phyloP scores from a whole-genome alignment of 2,329 filamentous ascomycete species.

The Pyrenophora tritici-repentis region DNA sequence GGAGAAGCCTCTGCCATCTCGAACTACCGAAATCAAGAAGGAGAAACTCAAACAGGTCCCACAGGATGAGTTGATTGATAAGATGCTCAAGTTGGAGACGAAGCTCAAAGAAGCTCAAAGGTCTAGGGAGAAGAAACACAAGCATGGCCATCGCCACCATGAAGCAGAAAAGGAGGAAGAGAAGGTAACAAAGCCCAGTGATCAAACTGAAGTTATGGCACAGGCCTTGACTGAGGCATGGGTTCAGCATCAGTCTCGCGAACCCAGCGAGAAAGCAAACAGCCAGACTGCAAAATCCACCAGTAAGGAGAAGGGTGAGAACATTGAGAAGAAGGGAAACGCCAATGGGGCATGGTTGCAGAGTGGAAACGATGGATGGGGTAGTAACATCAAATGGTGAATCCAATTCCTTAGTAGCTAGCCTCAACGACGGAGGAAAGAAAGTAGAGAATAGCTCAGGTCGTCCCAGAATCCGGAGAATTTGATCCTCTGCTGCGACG shows the following conservation, averaged over 20 bases:
- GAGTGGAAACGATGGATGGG: not conserved
- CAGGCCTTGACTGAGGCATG: conserved; percentile 25
- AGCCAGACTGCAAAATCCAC: not conserved
- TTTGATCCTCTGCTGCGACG: no score
- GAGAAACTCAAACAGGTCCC: conserved; percentile 31
- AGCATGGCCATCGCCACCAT: not conserved
- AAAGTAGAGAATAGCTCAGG: no score
- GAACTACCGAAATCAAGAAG: conserved; percentile 1
- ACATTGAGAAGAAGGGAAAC: not conserved
- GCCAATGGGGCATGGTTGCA: not conserved
- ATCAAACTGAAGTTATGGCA: conserved; percentile 11
- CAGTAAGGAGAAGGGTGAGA: not conserved
- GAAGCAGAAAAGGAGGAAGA: not conserved
- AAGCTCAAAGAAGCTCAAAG: conserved; percentile 29
- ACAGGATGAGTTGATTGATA: conserved; percentile 26
- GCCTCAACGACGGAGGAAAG: not conserved
- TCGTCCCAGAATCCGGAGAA: not conserved
- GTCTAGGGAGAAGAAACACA: not conserved
- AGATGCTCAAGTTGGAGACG: conserved; percentile 23
- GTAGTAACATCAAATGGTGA: not conserved
- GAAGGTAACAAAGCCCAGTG: not conserved
- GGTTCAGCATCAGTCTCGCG: conserved; percentile 25
- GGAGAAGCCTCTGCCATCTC: not conserved
- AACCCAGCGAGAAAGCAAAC: conserved; percentile 9
- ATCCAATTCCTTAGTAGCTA: not conserved